These are phyloP conservation scores for Colletotrichum eremochloae DNA, from an alignment of 2,329 filamentous ascomycete species.

Conservation along the genomic window DNA sequence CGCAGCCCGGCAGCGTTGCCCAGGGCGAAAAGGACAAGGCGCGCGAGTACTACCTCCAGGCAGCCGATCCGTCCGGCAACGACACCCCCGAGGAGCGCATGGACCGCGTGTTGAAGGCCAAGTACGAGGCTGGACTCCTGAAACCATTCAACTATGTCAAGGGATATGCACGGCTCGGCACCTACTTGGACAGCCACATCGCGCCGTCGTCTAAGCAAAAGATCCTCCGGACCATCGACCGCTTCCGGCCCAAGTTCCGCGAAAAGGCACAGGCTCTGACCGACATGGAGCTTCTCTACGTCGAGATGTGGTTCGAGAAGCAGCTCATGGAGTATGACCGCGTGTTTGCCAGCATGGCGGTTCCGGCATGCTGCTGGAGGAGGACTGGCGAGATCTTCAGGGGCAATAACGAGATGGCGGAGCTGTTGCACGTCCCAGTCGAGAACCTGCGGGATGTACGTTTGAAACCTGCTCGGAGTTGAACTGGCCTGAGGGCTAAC, in stretches of 20 bases:
- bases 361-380: conserved; percentile 97
- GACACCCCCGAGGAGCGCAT: conserved; percentile 93
- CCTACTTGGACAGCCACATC: conserved; percentile 93
- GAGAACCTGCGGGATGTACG: conserved; percentile 91
- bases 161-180: conserved; percentile 89
- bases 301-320: conserved; percentile 99
- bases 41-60: conserved; percentile 95
- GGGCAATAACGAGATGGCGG: conserved; percentile 98
- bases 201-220: conserved; percentile 86
- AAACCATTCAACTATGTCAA: conserved; percentile 99
- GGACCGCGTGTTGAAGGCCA: conserved; percentile 92
- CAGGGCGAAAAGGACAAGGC: conserved; percentile 81
- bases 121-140: conserved; percentile 94
- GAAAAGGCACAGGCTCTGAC: conserved; percentile 94
- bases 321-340: conserved; percentile 98
- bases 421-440: conserved; percentile 92
- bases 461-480: neutral
- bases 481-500: conserved; percentile 29
- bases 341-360: conserved; percentile 98
- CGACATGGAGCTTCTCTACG: conserved; percentile 92
- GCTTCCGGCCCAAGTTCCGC: conserved; percentile 94
- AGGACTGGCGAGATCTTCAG: conserved; percentile 97
- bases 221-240: conserved; percentile 90
- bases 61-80: conserved; percentile 90
- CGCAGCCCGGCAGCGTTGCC: conserved; percentile 71